Evolutionary conservation across 371 early-diverging fungal genomes (phyloP), one percentile per base, ranked within the genome.

Genomic region (Rhizopus microsporus): DNA sequence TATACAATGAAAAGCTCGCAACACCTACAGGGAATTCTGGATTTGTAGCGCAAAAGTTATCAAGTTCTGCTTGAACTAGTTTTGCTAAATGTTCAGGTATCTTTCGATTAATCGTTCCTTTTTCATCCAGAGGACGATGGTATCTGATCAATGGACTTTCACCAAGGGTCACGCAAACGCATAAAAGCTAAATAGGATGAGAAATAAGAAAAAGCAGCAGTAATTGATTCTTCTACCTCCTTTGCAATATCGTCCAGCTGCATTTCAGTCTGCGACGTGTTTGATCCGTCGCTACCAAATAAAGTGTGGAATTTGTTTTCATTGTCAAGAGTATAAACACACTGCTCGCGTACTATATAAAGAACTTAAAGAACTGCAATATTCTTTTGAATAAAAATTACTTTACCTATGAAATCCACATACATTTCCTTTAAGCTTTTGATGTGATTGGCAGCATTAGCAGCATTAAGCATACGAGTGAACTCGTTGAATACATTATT

Each of bases 61-160:
- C 93, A 5, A 88, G 57, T 51, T 87, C 81, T 4, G 63, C 54
- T 47, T 84, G 78, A 10, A 89, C 63, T 17, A 71, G 53, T 45
- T 74, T 65, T 6, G 90, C 90, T 3, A 88, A 58, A 40, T 65
- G 74, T 68, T 58, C 81, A 50, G 74, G 77, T 46, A 76, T 81
- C 52, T 71, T 65, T 17, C 76, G 74, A 52, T 88, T 85, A 51
- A 83, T 84, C 38, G 88, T 82, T n/a, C 80, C 81, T 37, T 90
- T 82, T 9, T 81, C 76, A 54, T 88, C 89, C 65, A 87, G 80
- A 38, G 89, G 84, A 16, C 82, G 87, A 70, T 88, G 89, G 60
- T 92, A 95, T 49, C 95, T 78, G 49, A 98, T 92, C 55, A 91
- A 80, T 3, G 98, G 98, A 54, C 78, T 83, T 57, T 94, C 93